Evolutionary conservation across 176 grass and related monocot species (phyloP), one percentile per base, ranked within the genome.

Genomic region (Oryza meyeriana): DNA sequence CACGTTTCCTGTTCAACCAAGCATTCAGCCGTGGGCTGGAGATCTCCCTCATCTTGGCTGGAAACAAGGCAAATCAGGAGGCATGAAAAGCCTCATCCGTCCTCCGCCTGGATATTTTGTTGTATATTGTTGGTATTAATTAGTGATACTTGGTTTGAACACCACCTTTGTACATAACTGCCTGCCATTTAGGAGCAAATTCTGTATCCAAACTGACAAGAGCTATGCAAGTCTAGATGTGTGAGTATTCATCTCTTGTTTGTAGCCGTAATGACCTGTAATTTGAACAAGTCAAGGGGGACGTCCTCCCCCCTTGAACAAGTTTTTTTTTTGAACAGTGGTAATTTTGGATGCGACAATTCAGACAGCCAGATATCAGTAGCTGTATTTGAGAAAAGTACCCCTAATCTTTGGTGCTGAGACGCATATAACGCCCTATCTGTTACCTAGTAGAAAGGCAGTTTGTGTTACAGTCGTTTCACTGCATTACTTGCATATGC

Each of bases 31-130:
- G 93, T 55, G 97, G 93, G 7, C 69, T 99, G 77, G 97, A 96
- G 80, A 99, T 96, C 55, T 99, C 97, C 13, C 89, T 99, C 77
- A 99, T 99, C 47, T 75, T 99, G n/a, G 97, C 97, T 20, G 97
- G 91, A 50, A 99, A 99, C 89, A 99, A 94, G 72, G 91, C 97
- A 41, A 95, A 95, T 71, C 89, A 92, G 4, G 79, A 94, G 75
- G 70, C 69, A 7, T 94, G 85, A 89, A 71, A 79, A 40, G 38
- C 8, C 59, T 40, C 12, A 27, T 68, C 26, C 4, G 29, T 24
- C 8, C 25, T 12, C 25, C 12, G 4, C 44, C 17, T 12, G 10
- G 25, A 72, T 45, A 52, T 40, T 58, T 39, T 83, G 45, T 31
- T 84, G 75, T 84, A 84, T 30, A 79, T 84, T 84, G 4, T 18